Evolutionary conservation across 108 stramenopile genomes (phyloP).

Genomic region (Mayamaea pseudoterrestris): DNA sequence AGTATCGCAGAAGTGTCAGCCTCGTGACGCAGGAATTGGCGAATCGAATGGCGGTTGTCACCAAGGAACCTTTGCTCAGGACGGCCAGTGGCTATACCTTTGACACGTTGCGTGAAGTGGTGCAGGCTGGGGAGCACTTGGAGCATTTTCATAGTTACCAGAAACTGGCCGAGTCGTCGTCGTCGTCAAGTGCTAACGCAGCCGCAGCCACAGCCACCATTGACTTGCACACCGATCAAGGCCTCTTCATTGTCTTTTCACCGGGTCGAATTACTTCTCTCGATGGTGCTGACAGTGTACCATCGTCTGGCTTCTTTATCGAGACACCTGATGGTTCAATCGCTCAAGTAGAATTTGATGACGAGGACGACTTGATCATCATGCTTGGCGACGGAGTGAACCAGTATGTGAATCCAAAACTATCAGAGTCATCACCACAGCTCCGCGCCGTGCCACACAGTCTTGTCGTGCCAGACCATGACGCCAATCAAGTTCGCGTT

Average conservation of each 20-base stretch:
- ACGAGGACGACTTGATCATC: slow-evolving; percentile 48
- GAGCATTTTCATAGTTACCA: slow-evolving; percentile 82
- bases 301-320: slow-evolving; percentile 23
- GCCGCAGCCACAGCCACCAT: slow-evolving; percentile 26
- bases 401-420: slow-evolving; percentile 36
- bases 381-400: slow-evolving; percentile 81
- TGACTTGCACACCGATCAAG: slow-evolving; percentile 55
- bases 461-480: slow-evolving; percentile 15
- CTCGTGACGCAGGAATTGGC: slow-evolving; percentile 16
- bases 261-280: slow-evolving; percentile 2
- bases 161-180: background rate
- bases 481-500: slow-evolving; percentile 23
- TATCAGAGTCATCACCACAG: slow-evolving; percentile 1
- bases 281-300: slow-evolving; percentile 1
- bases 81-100: slow-evolving; percentile 3
- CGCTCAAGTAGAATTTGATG: slow-evolving; percentile 34
- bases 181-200: background rate
- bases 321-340: slow-evolving; percentile 24
- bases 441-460: slow-evolving; percentile 69
- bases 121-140: slow-evolving; percentile 51
- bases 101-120: slow-evolving; percentile 27
- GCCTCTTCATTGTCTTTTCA: slow-evolving; percentile 5
- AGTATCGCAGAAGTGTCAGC: slow-evolving; percentile 11
- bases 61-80: slow-evolving; percentile 11
- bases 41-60: background rate